Conservation (phyloP, 345 rosid genomes). For the Barbarea vulgaris region DNA sequence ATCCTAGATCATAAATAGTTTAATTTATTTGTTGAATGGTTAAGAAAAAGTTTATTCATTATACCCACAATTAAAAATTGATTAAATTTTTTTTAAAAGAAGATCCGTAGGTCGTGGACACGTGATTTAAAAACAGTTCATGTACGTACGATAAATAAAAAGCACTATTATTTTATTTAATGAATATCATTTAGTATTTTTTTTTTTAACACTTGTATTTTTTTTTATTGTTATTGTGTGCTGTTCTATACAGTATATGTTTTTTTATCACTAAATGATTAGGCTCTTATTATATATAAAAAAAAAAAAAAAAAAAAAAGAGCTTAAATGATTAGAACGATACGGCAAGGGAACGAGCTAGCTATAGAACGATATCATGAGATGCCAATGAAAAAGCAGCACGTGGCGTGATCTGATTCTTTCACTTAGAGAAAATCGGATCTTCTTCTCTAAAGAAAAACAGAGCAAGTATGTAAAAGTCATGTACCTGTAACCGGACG, state of each 20-base stretch:
- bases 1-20: neutral
- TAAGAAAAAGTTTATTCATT: neutral
- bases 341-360: neutral
- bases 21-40: neutral
- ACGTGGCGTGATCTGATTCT: constrained; percentile 50
- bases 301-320: neutral
- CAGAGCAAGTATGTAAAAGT: constrained; percentile 6
- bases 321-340: neutral
- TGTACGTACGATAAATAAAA: neutral
- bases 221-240: neutral
- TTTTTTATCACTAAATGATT: too few species aligned
- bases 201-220: too few species aligned
- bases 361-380: constrained; percentile 8
- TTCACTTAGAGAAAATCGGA: neutral
- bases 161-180: neutral
- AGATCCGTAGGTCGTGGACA: neutral
- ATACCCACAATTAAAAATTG: neutral
- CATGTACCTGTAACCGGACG: constrained; percentile 69
- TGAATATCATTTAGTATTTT: too few species aligned
- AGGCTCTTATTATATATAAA: neutral
- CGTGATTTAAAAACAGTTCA: neutral
- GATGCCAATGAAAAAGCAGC: constrained; percentile 28
- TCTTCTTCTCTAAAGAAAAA: neutral
- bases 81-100: neutral
- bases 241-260: neutral